These are phyloP conservation scores for Metschnikowia kofuensis DNA, from an alignment of 805 yeast genomes.

Conservation along the genomic window DNA sequence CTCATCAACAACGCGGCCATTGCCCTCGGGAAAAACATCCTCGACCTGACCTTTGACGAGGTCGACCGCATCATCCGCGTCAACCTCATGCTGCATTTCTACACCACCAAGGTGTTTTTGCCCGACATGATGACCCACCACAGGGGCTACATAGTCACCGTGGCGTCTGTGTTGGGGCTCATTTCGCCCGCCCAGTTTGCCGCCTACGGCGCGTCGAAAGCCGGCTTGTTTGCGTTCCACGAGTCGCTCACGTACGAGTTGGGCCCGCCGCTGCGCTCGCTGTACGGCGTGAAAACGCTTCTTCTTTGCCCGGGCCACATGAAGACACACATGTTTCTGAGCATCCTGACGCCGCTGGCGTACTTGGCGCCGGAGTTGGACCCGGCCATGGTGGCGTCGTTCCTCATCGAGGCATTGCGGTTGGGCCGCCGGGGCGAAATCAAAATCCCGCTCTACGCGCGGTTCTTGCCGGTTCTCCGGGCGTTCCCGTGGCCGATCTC, in stretches of 20 bases:
- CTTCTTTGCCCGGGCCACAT: slow-evolving; percentile 88
- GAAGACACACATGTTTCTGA: slow-evolving; percentile 68
- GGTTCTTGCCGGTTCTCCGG: slow-evolving; percentile 67
- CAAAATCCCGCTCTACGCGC: slow-evolving; percentile 73
- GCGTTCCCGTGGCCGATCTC: slow-evolving; percentile 70
- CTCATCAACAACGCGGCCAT: slow-evolving; percentile 87
- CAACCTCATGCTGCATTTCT: slow-evolving; percentile 68
- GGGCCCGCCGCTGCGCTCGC: slow-evolving; percentile 47
- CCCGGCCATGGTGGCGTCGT: slow-evolving; percentile 60
- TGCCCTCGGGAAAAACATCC: slow-evolving; percentile 53
- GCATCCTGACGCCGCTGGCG: slow-evolving; percentile 70
- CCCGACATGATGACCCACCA: slow-evolving; percentile 63
- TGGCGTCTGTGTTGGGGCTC: slow-evolving; percentile 83
- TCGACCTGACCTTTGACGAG: slow-evolving; percentile 53
- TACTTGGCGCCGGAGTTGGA: slow-evolving; percentile 81
- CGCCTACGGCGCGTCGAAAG: slow-evolving; percentile 87
- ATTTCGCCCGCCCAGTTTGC: slow-evolving; percentile 79
- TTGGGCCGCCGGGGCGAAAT: slow-evolving; percentile 67
- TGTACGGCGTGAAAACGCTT: slow-evolving; percentile 63
- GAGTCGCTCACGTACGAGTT: slow-evolving; percentile 74
- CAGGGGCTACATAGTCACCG: slow-evolving; percentile 75
- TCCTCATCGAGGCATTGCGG: slow-evolving; percentile 53
- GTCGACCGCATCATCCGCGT: slow-evolving; percentile 62
- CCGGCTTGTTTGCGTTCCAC: slow-evolving; percentile 81
- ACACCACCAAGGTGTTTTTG: slow-evolving; percentile 64